Conservation (phyloP, 768 basidiomycete genomes). For the Scleroderma bovista region DNA sequence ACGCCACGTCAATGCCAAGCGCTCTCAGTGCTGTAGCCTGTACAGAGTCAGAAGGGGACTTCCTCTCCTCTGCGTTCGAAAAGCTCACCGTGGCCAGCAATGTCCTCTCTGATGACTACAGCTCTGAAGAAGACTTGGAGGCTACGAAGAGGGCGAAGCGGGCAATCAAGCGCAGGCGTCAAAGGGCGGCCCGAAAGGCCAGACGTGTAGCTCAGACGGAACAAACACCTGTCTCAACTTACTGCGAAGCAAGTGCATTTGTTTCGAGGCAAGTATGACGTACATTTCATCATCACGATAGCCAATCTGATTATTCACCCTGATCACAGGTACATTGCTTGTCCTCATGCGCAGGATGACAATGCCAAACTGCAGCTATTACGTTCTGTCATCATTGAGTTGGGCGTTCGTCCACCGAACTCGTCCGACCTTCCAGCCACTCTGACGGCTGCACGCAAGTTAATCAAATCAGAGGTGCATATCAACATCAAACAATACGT, state of each 20-base stretch:
- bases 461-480: slow-evolving; percentile 62
- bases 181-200: slow-evolving; percentile 1
- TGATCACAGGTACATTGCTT: slow-evolving; percentile 17
- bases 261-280: slow-evolving; percentile 19
- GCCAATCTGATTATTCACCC: background rate
- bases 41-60: slow-evolving; percentile 7
- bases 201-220: slow-evolving; percentile 1
- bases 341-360: slow-evolving; percentile 8
- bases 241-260: slow-evolving; percentile 21
- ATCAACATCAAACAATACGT: slow-evolving; percentile 73
- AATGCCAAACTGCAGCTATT: slow-evolving; percentile 48
- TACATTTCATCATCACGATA: background rate
- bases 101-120: slow-evolving; percentile 2
- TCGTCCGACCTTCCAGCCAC: slow-evolving; percentile 48
- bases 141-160: background rate
- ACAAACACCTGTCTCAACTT: slow-evolving; percentile 8
- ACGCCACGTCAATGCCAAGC: slow-evolving; percentile 7
- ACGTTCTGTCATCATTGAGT: slow-evolving; percentile 71
- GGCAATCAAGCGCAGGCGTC: background rate
- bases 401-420: slow-evolving; percentile 50
- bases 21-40: slow-evolving; percentile 4
- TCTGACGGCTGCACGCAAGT: slow-evolving; percentile 59
- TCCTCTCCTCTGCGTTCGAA: slow-evolving; percentile 10
- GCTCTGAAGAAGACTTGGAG: slow-evolving; percentile 1
- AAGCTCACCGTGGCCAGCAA: slow-evolving; percentile 12